phyloP scores from a whole-genome alignment of 306 rosid species.

The Begonia masoniana region DNA sequence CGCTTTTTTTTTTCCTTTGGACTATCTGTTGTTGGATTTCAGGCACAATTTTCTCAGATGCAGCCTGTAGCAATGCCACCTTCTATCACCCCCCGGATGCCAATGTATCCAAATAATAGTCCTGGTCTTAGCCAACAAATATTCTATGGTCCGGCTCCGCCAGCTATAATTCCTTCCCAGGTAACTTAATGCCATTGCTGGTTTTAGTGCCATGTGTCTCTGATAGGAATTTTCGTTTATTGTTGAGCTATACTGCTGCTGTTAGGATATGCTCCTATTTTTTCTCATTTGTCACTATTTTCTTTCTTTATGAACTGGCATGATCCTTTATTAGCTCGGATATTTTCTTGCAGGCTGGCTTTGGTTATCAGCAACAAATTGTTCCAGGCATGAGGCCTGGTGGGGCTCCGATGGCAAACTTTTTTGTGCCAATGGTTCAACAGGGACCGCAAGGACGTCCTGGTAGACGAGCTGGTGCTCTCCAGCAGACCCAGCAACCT shows the following conservation, averaged over 20 bases:
- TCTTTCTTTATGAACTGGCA: too few species aligned
- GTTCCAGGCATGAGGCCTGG: constrained; percentile 27
- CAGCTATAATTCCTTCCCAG: constrained; percentile 98
- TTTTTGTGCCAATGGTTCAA: constrained; percentile 26
- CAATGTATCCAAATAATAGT: constrained; percentile 89
- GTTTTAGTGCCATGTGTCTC: not conserved
- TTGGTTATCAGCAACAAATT: constrained; percentile 28
- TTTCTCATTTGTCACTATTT: too few species aligned
- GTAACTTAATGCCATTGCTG: constrained; percentile 17
- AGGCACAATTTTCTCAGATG: constrained; percentile 97
- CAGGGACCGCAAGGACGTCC: constrained; percentile 25
- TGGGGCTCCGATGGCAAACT: constrained; percentile 20
- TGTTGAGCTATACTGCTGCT: too few species aligned
- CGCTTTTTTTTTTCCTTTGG: not conserved
- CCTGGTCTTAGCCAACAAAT: constrained; percentile 95
- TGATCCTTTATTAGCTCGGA: too few species aligned
- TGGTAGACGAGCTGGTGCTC: constrained; percentile 24
- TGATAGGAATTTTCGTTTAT: too few species aligned
- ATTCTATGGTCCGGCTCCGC: constrained; percentile 94
- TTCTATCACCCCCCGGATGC: constrained; percentile 90
- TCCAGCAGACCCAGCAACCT: constrained; percentile 60
- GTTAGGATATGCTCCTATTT: too few species aligned
- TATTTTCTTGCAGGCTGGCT: constrained; percentile 17
- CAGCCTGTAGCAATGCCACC: constrained; percentile 77
- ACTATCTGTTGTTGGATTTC: not conserved